Evolutionary conservation across 139 green algal genomes (phyloP), one percentile per base, ranked within the genome.

Genomic region (Zygnema circumcarinatum): DNA sequence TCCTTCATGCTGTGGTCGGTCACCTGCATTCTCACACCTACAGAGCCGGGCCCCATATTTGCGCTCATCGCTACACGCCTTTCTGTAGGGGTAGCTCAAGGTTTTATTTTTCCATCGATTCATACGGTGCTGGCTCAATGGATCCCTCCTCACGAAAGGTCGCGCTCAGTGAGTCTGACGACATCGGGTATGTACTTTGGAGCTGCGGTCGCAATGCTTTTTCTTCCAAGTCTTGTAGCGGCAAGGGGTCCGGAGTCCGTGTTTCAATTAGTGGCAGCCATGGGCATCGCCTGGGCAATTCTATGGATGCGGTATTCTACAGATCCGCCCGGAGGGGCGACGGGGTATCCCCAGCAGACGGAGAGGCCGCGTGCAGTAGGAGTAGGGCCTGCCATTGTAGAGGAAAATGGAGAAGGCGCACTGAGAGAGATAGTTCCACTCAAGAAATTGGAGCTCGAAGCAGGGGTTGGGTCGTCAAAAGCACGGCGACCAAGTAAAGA

Each of bases 151-250:
- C 92, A 96, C 39, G 97, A 99, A 87, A 86, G 96, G 2, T 95
- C 95, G 0, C 92, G 93, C 0, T 94, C 95, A 0, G 95, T 97
- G 2, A 98, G 95, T 2, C 92, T 99, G 0, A 96, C 94, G n/a
- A 99, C 96, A 1, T 98, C 94, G 33, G 97, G 97, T 83, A 98
- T 99, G 96, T 99, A 99, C 94, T 89, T 99, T 22, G 97, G 97
- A 3, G 97, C 95, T 11, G 96, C 96, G 0, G 87, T 90, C 0
- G 95, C 96, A 47, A 98, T 99, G 94, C 92, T 96, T 75, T 62
- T 96, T 31, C 89, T 99, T 76, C 97, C 97, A 11, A 88, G 41
- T 0, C 20, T 98, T 1, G 94, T 94, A 0, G 81, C 81, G 0
- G 7, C 32, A 2, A 87, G 92, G 1, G 95, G 95, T 0, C 85